Base-by-base conservation (phyloP, 306 rosid genomes). In the Inga laurina region DNA sequence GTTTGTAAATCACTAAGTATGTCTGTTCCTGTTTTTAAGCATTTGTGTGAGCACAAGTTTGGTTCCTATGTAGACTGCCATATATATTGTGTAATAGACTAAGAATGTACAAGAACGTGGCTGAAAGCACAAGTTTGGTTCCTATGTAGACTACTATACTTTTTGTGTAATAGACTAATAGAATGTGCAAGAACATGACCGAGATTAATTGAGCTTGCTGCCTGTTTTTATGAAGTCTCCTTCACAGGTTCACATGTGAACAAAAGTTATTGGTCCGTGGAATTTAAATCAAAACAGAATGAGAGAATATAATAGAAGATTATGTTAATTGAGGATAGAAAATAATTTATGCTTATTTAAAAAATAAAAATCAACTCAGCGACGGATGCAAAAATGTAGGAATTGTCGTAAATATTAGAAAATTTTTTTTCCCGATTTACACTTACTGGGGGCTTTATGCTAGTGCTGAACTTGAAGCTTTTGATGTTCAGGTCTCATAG, bases 151-250 rank as follows among this genome's bases (percentile, higher is more conserved):
- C 41, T 52, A 12, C 22, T 30, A 41, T 10, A 34, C 70, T 48
- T 30, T 22, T 22, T 70, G 19, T 54, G 5, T 49, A 14, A 7
- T 57, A 7, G 71, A 11, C 35, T 72, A 81, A 43, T 85, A 70
- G 81, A 67, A 37, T 61, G 73, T 77, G 48, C 65, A 64, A 61
- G 72, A 75, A 37, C 81, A 3, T 64, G 71, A 44, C 65, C 4
- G 62, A 44, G 62, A 80, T 80, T 77, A 83, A 77, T 65, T 67
- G 64, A 19, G 27, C 71, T 34, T 39, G 24, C 32, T 62, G 77
- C 68, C 56, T 84, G n/a, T 74, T 81, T 84, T n/a, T 80, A 78
- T 72, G 68, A 81, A 83, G 70, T 34, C 54, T 27, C 34, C 52
- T 65, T 41, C 44, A 39, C 10, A 32, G 67, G 78, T 18, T 56